Evolutionary conservation across 2,329 filamentous ascomycete species (phyloP).

Genomic region (Exophiala sp.): DNA sequence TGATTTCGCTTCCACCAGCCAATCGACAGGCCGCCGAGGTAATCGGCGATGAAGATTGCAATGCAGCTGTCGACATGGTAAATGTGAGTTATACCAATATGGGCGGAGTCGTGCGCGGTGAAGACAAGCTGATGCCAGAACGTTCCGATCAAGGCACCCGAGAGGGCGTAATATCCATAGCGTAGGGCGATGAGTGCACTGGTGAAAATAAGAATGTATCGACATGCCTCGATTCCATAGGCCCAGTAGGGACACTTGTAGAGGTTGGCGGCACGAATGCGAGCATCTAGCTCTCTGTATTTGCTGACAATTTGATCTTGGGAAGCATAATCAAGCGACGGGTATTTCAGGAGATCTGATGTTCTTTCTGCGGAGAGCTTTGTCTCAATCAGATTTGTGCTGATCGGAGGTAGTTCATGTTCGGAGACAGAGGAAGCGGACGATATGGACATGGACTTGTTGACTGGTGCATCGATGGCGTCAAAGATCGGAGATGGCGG

Average conservation of each 20-base stretch:
- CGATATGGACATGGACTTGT: conserved; percentile 40
- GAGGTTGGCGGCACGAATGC: conserved; percentile 69
- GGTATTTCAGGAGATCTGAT: conserved; percentile 59
- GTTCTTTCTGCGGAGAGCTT: conserved; percentile 17
- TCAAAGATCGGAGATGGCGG: conserved; percentile 66
- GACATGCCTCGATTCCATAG: conserved; percentile 69
- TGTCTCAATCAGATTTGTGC: conserved; percentile 14
- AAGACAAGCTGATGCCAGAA: conserved; percentile 97
- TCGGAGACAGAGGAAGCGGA: conserved; percentile 56
- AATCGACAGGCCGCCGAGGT: conserved; percentile 79
- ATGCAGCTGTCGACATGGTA: conserved; percentile 80
- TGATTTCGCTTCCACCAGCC: conserved; percentile 98
- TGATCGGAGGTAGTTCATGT: conserved; percentile 23
- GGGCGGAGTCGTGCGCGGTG: conserved; percentile 87
- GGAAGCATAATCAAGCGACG: conserved; percentile 66
- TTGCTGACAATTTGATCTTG: conserved; percentile 74
- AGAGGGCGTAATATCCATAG: conserved; percentile 63
- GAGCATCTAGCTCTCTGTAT: conserved; percentile 73
- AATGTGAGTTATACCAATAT: conserved; percentile 94
- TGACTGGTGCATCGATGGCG: conserved; percentile 48
- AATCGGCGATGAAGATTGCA: conserved; percentile 87
- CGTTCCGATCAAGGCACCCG: conserved; percentile 71
- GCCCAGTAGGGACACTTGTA: conserved; percentile 80
- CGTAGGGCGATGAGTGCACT: conserved; percentile 60
- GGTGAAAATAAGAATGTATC: conserved; percentile 67